Evolutionary conservation across 1,284 basidiomycete genomes (phyloP), one percentile per base, ranked within the genome.

Genomic region (Pterulicium gracile): DNA sequence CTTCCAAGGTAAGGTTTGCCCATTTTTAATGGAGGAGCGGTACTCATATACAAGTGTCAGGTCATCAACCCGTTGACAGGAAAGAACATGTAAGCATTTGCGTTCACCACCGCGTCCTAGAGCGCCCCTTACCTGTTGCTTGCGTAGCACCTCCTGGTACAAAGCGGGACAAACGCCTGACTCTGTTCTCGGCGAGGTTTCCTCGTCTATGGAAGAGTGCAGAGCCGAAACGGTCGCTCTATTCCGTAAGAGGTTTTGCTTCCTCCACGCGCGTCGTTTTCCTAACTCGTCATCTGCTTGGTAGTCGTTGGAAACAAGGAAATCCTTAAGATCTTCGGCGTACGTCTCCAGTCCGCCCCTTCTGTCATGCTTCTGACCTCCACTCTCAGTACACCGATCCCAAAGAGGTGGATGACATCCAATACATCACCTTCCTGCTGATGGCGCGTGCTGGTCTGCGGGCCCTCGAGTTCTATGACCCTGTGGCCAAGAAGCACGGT

Each of bases 191-290:
- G 88, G 88, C 1, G 82, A 88, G 52, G 83, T 89, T 2, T 88
- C 85, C 2, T 88, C 86, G 0, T 90, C 87, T 0, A 77, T 90
- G 75, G 88, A 91, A 60, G 88, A 91, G 65, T 91, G 88, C 55
- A 77, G 88, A 19, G 88, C 88, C 2, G 88, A 91, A 62, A 75
- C 84, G 3, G 88, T 88, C 17, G 83, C 84, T 0, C 65, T 89
- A 34, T 90, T 76, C 61, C 70, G 85, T 84, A 54, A 64, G 79
- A 66, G n/a, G 27, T 19, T 14, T 35, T 35, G 32, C 17, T 45
- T 3, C 15, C 21, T 20, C 4, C 14, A 10, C n/a, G 5, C 27
- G 19, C 20, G 45, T 4, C 14, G 21, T 50, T 22, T 18, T n/a
- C n/a, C n/a, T 45, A 10, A 23, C 41, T 36, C 47, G n/a, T 51